phyloP scores from a whole-genome alignment of 306 rosid species.

The Citrullus amarus region DNA sequence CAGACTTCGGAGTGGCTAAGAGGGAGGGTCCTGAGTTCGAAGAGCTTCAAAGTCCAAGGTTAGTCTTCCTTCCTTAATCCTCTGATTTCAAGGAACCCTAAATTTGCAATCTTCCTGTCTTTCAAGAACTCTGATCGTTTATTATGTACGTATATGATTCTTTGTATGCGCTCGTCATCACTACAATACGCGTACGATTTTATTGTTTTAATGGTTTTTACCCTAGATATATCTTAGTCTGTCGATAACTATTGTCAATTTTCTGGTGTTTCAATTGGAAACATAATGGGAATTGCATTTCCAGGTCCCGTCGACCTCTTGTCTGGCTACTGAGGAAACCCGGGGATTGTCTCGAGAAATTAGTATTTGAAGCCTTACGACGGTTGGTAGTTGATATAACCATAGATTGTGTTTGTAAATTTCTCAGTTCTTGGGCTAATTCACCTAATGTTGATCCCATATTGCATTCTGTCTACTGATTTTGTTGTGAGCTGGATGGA shows the following conservation, averaged over 20 bases:
- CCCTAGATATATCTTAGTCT: neutral
- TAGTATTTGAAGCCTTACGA: neutral
- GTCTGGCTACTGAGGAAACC: neutral
- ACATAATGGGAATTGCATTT: neutral
- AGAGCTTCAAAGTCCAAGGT: conserved; percentile 7
- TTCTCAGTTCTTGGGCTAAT: neutral
- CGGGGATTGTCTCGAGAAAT: neutral
- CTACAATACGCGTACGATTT: neutral
- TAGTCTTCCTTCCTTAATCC: neutral
- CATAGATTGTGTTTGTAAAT: neutral
- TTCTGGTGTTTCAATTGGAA: neutral
- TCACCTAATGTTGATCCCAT: neutral
- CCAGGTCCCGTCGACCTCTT: neutral
- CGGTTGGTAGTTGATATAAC: neutral
- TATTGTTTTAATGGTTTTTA: neutral
- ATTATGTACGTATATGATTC: neutral
- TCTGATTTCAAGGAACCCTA: neutral
- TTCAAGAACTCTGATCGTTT: neutral
- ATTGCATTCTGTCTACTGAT: neutral
- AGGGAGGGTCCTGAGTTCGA: neutral
- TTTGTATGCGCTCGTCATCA: neutral
- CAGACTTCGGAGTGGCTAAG: neutral
- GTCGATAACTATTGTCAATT: neutral
- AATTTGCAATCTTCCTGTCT: neutral
- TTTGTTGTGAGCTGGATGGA: neutral